phyloP scores from a whole-genome alignment of 148 eudicot genomes.

The Bassia scoparia region DNA sequence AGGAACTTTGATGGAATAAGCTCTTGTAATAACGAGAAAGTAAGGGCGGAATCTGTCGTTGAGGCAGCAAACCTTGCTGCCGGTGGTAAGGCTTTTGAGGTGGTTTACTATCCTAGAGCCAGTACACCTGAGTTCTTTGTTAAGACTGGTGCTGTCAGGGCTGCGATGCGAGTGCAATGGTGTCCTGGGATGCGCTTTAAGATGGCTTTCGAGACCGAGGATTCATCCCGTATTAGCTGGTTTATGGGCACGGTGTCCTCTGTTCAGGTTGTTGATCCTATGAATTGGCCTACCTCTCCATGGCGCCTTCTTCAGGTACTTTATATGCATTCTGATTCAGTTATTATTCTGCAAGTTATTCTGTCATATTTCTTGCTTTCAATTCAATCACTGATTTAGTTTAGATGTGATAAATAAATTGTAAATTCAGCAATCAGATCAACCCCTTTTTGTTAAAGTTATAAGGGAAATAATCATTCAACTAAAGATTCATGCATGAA shows the following conservation, averaged over 20 bases:
- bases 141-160: slow-evolving; percentile 56
- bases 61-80: slow-evolving; percentile 65
- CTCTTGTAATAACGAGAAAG: slow-evolving; percentile 26
- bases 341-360: neutral
- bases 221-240: slow-evolving; percentile 97
- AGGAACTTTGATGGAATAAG: slow-evolving; percentile 29
- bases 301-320: slow-evolving; percentile 92
- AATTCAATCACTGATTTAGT: no score
- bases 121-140: slow-evolving; percentile 90
- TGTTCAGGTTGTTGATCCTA: slow-evolving; percentile 72
- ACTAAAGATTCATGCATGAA: no score
- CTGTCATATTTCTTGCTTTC: no score
- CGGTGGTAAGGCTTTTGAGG: slow-evolving; percentile 73
- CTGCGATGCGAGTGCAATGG: slow-evolving; percentile 78
- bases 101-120: slow-evolving; percentile 81
- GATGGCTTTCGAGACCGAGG: slow-evolving; percentile 98
- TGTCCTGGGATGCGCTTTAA: slow-evolving; percentile 90
- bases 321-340: neutral
- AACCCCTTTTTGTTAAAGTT: no score
- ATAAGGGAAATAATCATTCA: no score
- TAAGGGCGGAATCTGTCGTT: slow-evolving; percentile 49
- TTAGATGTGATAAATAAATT: no score
- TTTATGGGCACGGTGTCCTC: slow-evolving; percentile 90
- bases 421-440: no score
- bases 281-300: slow-evolving; percentile 91